Conservation (phyloP, 768 basidiomycete species). For the Chalciporus pseudorubinellus region DNA sequence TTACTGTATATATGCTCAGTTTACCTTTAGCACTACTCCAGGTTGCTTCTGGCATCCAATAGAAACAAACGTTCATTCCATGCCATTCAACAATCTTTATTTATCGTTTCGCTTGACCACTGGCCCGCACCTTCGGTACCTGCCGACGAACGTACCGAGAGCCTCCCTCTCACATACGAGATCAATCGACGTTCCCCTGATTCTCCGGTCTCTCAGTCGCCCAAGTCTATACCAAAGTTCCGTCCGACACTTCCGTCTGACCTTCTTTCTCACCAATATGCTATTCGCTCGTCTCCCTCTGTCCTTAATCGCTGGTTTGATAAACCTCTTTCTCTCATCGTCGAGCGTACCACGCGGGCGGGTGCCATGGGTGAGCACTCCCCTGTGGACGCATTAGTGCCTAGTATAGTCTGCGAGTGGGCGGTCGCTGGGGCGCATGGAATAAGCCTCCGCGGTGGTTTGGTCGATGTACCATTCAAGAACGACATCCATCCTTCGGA, state of each 20-base stretch:
- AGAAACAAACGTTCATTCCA: slow-evolving; percentile 59
- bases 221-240: not conserved
- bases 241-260: slow-evolving; percentile 16
- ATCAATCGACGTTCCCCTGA: slow-evolving; percentile 11
- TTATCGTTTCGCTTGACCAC: slow-evolving; percentile 80
- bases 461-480: slow-evolving; percentile 40
- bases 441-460: slow-evolving; percentile 41
- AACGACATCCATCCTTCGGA: not conserved
- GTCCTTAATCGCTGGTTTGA: slow-evolving; percentile 87
- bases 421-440: slow-evolving; percentile 45
- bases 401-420: slow-evolving; percentile 84
- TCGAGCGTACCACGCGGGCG: slow-evolving; percentile 82
- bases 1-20: not conserved
- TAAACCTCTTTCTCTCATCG: slow-evolving; percentile 77
- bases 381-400: slow-evolving; percentile 85
- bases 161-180: slow-evolving; percentile 36
- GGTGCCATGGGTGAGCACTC: slow-evolving; percentile 91
- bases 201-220: slow-evolving; percentile 5
- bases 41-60: slow-evolving; percentile 65
- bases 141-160: slow-evolving; percentile 15
- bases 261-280: slow-evolving; percentile 73
- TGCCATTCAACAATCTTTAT: slow-evolving; percentile 68
- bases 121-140: slow-evolving; percentile 43
- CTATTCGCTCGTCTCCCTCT: slow-evolving; percentile 63
- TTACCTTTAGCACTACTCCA: slow-evolving; percentile 55